phyloP scores from a whole-genome alignment of 495 filamentous ascomycete species.

The Cenococcum geophilum region DNA sequence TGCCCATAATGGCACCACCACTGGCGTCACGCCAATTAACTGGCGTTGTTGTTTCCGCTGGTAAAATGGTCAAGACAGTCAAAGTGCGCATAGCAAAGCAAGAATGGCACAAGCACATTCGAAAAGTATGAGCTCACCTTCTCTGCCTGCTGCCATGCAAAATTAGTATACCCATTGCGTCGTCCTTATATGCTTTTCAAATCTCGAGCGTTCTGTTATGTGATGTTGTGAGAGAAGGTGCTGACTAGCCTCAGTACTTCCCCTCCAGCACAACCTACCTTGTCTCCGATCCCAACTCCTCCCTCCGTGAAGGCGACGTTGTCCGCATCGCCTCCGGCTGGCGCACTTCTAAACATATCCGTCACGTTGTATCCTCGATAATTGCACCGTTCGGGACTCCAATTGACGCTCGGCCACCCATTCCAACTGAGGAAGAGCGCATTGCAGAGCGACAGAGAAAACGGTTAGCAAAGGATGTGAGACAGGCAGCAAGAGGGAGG shows the following conservation, averaged over 20 bases:
- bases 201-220: not conserved
- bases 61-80: constrained; percentile 64
- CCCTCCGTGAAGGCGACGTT: constrained; percentile 68
- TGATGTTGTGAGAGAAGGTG: not conserved
- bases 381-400: constrained; percentile 63
- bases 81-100: constrained; percentile 58
- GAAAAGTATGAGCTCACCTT: constrained; percentile 34
- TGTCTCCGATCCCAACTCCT: constrained; percentile 71
- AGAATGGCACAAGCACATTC: constrained; percentile 52
- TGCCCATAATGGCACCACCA: constrained; percentile 7
- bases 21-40: constrained; percentile 22
- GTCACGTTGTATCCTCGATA: constrained; percentile 71
- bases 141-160: not conserved
- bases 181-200: too few relatives aligned
- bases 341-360: constrained; percentile 58
- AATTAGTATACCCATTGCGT: too few relatives aligned
- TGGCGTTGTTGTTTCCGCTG: constrained; percentile 62
- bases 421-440: constrained; percentile 59
- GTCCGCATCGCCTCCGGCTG: constrained; percentile 67
- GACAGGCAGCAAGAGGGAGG: constrained; percentile 21
- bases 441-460: constrained; percentile 45
- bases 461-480: constrained; percentile 35
- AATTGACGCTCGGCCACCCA: constrained; percentile 55
- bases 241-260: constrained; percentile 37
- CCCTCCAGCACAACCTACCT: constrained; percentile 41